These are phyloP conservation scores for Pseudozyma tsukubaensis DNA, from an alignment of 1,284 basidiomycete genomes.

Conservation along the genomic window DNA sequence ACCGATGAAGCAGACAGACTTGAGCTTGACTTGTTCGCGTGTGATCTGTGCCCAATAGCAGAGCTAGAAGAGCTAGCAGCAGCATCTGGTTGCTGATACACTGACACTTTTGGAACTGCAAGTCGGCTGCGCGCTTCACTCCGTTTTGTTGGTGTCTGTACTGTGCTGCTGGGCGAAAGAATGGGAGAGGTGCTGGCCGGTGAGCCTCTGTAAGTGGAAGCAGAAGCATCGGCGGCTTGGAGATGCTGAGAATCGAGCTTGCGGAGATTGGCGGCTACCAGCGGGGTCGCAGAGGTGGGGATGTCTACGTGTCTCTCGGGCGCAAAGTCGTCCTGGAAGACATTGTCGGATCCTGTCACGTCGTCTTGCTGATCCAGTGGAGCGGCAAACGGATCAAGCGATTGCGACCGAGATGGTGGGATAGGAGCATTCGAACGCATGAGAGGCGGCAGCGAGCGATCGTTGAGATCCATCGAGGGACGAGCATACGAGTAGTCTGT, in stretches of 20 bases:
- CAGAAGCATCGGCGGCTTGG: background rate
- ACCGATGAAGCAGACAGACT: conserved; percentile 24
- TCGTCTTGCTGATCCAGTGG: conserved; percentile 8
- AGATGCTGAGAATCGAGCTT: conserved; percentile 33
- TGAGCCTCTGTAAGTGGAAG: background rate
- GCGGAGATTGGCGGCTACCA: conserved; percentile 33
- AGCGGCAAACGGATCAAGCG: conserved; percentile 29
- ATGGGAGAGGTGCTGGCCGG: conserved; percentile 8
- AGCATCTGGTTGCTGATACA: conserved; percentile 10
- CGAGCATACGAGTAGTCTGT: conserved; percentile 38
- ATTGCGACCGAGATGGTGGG: conserved; percentile 39
- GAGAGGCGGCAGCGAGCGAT: conserved; percentile 28
- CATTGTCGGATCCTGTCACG: background rate
- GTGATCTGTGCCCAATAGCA: conserved; percentile 17
- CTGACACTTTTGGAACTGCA: conserved; percentile 2
- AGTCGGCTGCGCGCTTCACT: conserved; percentile 11
- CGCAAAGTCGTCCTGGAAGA: background rate
- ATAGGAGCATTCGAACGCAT: conserved; percentile 39
- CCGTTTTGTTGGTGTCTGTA: conserved; percentile 12
- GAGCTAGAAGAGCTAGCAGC: conserved; percentile 27
- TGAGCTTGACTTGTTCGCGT: conserved; percentile 28
- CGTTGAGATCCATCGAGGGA: conserved; percentile 6
- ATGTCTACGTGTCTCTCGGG: background rate
- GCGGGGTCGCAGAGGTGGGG: conserved; percentile 3
- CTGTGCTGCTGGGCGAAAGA: conserved; percentile 10